Percentiles rank a stretch among this genome's conserved stretches.
phyloP scores from a whole-genome alignment of 345 rosid genomes.

The Chamaenerion angustifolium region DNA sequence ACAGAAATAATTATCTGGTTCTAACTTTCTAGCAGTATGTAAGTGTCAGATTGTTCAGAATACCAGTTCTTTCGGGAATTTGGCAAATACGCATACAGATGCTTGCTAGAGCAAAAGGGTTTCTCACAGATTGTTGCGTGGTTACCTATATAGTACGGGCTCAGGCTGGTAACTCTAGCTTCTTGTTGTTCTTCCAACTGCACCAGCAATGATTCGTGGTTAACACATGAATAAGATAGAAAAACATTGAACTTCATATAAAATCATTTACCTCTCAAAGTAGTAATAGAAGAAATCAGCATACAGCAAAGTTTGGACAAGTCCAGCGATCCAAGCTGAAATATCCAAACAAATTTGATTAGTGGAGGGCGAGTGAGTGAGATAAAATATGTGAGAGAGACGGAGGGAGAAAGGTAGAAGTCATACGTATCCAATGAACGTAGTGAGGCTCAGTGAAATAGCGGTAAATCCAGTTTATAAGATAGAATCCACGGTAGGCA shows the following conservation, averaged over 20 bases:
- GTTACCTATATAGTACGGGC: too few relatives aligned
- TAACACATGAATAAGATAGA: too few relatives aligned
- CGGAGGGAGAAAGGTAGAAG: neutral
- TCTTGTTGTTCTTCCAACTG: slow-evolving; percentile 85
- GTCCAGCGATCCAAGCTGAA: slow-evolving; percentile 74
- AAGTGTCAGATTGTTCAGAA: too few relatives aligned
- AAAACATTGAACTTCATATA: too few relatives aligned
- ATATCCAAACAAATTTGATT: too few relatives aligned
- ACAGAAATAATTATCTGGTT: too few relatives aligned
- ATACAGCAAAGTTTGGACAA: slow-evolving; percentile 56
- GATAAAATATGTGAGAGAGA: neutral
- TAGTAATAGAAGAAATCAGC: slow-evolving; percentile 79
- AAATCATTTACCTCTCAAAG: slow-evolving; percentile 37
- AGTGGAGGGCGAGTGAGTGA: too few relatives aligned
- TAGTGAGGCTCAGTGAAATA: slow-evolving; percentile 43
- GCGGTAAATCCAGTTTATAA: slow-evolving; percentile 56
- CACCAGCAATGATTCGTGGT: slow-evolving; percentile 3
- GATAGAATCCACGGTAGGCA: slow-evolving; percentile 39
- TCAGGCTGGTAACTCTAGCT: slow-evolving; percentile 70
- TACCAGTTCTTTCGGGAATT: too few relatives aligned
- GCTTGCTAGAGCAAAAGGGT: too few relatives aligned
- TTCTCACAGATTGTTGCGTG: too few relatives aligned
- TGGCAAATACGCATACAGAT: too few relatives aligned
- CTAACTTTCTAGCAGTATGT: too few relatives aligned
- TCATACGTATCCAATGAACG: slow-evolving; percentile 46